Conservation (phyloP, 2,329 filamentous ascomycete genomes). For the Microdochium trichocladiopsis region DNA sequence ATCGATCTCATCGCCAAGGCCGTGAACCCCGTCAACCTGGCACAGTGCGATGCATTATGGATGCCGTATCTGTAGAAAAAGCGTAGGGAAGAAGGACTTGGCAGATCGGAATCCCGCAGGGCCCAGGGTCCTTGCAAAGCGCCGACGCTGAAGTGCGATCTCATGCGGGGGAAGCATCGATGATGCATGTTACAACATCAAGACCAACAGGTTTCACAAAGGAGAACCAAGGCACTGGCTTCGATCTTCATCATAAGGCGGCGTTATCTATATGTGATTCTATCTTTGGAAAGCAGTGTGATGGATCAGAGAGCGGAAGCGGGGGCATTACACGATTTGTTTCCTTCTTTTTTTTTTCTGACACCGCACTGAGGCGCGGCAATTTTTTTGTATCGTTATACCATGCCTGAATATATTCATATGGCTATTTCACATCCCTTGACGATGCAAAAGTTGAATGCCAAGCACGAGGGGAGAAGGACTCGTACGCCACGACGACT, state of each 20-base stretch:
- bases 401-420: neutral
- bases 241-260: too few relatives aligned
- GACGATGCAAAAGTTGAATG: neutral
- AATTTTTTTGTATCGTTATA: neutral
- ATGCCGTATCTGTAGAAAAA: slow-evolving; percentile 78
- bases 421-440: neutral
- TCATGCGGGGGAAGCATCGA: too few relatives aligned
- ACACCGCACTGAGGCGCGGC: neutral
- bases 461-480: too few relatives aligned
- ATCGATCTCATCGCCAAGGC: slow-evolving; percentile 91
- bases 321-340: too few relatives aligned
- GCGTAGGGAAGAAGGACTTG: neutral
- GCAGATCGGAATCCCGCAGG: too few relatives aligned
- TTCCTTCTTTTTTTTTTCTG: neutral
- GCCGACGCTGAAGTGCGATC: too few relatives aligned
- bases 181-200: too few relatives aligned
- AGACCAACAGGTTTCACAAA: neutral
- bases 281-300: neutral
- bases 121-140: too few relatives aligned
- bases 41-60: slow-evolving; percentile 87
- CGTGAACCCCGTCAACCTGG: slow-evolving; percentile 84
- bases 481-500: too few relatives aligned
- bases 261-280: neutral
- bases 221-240: too few relatives aligned
- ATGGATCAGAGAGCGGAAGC: too few relatives aligned